Evolutionary conservation across 305 asterid species (phyloP), one percentile per base, ranked within the genome.

Genomic region (Fraxinus dipetala): DNA sequence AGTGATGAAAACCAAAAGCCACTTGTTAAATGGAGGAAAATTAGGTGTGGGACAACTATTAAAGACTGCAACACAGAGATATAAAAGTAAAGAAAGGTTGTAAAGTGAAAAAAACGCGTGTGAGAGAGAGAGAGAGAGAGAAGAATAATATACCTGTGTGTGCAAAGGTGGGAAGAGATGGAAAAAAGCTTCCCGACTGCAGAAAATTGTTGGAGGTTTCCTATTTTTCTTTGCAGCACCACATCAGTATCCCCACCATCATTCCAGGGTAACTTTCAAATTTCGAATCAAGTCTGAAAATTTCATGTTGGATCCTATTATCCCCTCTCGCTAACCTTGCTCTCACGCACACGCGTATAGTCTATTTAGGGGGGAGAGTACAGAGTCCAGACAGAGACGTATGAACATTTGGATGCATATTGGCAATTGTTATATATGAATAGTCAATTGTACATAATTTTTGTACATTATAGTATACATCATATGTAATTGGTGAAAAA

Each of bases 1-100:
- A 87, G 73, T 78, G 59, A 65, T 76, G 79, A 48, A 78, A 84
- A 84, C 80, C 91, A 82, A 91, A 88, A 86, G 90, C 93, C 90
- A 90, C 88, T 85, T 85, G 92, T 86, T 93, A 48, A 48, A 16
- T 4, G 61, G 61, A 48, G 7, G 61, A 48, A 48, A 48, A 16
- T 48, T 14, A 48, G 61, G 7, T 14, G 61, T 48, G 96, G 61
- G 92, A 87, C 97, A 91, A 92, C 96, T 93, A 89, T 89, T 89
- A 86, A 92, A 48, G 94, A 86, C 91, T 83, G 88, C 54, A 30
- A 69, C 76, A 63, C 83, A 80, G 74, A 84, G 78, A 72, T 76
- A 75, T 70, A 80, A 85, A 59, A 35, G 73, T 79, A 86, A 77
- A 54, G 72, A 83, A 69, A 72, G 86, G 91, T 86, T 87, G 92